Evolutionary conservation across 202 grass and related monocot species (phyloP), one percentile per base, ranked within the genome.

Genomic region (Schoenoplectus tabernaemontani): DNA sequence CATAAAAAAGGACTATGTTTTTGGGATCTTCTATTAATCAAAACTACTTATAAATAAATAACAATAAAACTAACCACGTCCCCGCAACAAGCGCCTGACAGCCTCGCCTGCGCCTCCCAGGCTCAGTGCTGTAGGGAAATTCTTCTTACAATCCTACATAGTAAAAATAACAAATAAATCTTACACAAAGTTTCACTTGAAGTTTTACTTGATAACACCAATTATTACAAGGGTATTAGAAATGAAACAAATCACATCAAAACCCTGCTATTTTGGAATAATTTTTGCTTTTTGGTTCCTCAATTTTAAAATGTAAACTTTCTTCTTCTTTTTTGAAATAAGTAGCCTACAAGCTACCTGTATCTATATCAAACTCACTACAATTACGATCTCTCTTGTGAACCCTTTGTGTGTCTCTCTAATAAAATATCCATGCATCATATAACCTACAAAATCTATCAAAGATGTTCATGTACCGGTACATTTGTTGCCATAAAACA

Each of bases 71-170:
- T 92, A 66, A 98, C 91, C 89, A 17, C 78, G 95, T 47, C 91
- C 95, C 67, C 81, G 80, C 57, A 98, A 83, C 48, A 84, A 80
- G 20, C 91, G 95, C 46, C 87, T 90, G 76, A 98, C 79, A 56
- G 89, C 86, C 59, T 76, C 84, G 26, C 78, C 84, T 7, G 95
- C 92, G 23, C 95, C 91, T 19, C 95, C 95, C 66, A 98, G 75
- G 84, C 82, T 93, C 56, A 98, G 64, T 65, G 91, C 84, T 30
- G 84, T 87, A 64, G 95, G 85, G 73, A 98, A 98, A 54, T 81
- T 83, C 78, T 87, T 94, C 83, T 82, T 92, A 83, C 91, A 92
- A 86, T 97, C 91, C 95, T 89, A 82, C n/a, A 85, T 77, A 15
- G 43, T 0, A 32, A 59, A 79, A 17, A 33, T 17, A 79, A 46